Evolutionary conservation across 148 eudicot species (phyloP).

Genomic region (Pharnaceum exiguum): DNA sequence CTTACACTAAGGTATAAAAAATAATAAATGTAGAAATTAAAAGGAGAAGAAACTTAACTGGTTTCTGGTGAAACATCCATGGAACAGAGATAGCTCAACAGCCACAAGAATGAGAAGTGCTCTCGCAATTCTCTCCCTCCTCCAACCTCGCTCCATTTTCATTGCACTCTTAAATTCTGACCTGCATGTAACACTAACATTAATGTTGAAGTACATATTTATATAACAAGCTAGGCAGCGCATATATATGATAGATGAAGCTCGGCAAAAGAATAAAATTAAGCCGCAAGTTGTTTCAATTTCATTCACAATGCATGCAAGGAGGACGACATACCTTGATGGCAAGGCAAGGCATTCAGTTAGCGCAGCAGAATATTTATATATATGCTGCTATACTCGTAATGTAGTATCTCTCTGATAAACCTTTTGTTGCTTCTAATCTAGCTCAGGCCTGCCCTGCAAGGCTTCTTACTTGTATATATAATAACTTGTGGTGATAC

Average conservation of each 20-base stretch:
- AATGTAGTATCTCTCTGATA: no score
- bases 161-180: neutral
- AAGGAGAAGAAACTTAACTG: slow-evolving; percentile 17
- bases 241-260: neutral
- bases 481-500: neutral
- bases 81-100: slow-evolving; percentile 5
- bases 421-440: no score
- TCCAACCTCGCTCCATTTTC: slow-evolving; percentile 3
- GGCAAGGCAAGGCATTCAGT: neutral
- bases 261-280: neutral
- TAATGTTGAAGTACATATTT: neutral
- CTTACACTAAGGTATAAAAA: neutral
- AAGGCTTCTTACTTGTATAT: neutral
- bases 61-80: neutral
- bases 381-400: no score
- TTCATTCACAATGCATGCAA: slow-evolving; percentile 5
- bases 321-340: slow-evolving; percentile 1
- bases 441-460: neutral
- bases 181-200: neutral
- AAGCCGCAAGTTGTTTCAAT: neutral
- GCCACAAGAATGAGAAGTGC: slow-evolving; percentile 4
- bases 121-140: neutral
- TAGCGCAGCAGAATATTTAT: neutral
- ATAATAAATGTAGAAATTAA: no score
- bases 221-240: no score